Conservation (phyloP, 129 eudicot genomes). For the Scalesia atractyloides region DNA sequence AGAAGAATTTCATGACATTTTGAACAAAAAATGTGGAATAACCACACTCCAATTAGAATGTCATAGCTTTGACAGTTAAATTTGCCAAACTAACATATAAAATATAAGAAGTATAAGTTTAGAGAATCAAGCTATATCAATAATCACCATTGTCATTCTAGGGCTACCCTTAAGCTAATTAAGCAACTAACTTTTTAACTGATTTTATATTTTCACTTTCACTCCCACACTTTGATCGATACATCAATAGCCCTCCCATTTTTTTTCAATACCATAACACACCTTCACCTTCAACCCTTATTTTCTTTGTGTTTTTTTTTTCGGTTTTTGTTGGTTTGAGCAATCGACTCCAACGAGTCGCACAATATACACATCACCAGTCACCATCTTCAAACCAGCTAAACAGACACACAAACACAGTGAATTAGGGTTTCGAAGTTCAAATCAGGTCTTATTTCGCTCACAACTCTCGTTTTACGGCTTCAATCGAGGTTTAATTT, state of each 20-base stretch:
- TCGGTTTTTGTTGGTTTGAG: conserved; percentile 6
- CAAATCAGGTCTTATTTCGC: background rate
- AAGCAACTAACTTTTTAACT: too few species aligned
- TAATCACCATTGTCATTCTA: too few species aligned
- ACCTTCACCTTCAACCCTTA: background rate
- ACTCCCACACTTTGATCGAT: background rate
- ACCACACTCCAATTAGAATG: too few species aligned
- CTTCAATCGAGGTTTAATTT: conserved; percentile 4
- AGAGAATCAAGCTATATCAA: too few species aligned
- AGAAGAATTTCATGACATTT: too few species aligned
- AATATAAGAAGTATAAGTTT: too few species aligned
- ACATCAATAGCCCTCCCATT: background rate
- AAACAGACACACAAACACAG: background rate
- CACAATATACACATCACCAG: conserved; percentile 7
- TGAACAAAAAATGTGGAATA: too few species aligned
- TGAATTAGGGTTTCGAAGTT: conserved; percentile 8
- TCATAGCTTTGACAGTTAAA: too few species aligned
- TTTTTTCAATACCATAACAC: background rate
- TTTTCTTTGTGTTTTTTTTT: background rate
- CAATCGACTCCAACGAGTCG: background rate
- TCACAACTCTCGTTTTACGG: background rate
- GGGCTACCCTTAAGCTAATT: too few species aligned
- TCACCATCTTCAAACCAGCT: background rate
- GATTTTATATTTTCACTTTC: too few species aligned
- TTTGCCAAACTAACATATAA: too few species aligned